phyloP scores from a whole-genome alignment of 2,329 filamentous ascomycete species.

The Penicillium verrucosum region DNA sequence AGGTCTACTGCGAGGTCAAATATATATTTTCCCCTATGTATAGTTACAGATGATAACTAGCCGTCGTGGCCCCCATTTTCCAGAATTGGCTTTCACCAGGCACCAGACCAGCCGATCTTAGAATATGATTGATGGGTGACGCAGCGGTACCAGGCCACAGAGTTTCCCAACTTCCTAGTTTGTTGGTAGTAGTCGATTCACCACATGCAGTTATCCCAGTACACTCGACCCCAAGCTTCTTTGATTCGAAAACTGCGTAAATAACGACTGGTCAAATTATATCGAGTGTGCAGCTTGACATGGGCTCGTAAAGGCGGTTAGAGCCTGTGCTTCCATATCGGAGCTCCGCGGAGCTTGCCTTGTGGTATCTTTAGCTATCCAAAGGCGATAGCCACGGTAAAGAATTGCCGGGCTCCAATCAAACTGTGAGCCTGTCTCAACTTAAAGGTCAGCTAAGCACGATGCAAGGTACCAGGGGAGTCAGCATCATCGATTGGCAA shows the following conservation, averaged over 20 bases:
- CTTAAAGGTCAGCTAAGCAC: neutral
- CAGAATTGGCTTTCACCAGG: neutral
- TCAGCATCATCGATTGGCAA: conserved; percentile 3
- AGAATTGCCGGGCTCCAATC: neutral
- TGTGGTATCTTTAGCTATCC: neutral
- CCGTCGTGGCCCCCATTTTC: neutral
- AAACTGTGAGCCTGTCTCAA: neutral
- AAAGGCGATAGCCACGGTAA: neutral
- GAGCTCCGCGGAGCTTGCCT: neutral
- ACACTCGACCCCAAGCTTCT: neutral
- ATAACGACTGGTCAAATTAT: neutral
- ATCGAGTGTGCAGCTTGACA: neutral
- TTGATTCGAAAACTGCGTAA: neutral
- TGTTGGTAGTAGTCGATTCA: neutral
- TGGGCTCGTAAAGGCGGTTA: too few species aligned
- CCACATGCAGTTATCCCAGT: neutral
- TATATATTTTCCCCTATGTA: too few species aligned
- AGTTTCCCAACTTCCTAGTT: neutral
- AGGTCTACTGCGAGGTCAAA: too few species aligned
- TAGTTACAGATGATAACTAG: neutral
- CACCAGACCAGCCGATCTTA: neutral
- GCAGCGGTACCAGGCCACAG: neutral
- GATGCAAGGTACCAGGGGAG: neutral
- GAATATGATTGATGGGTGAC: neutral
- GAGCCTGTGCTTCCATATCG: neutral